Percentiles rank a stretch among this genome's conserved stretches.
phyloP scores from a whole-genome alignment of 345 rosid species.

The Camelina sativa region DNA sequence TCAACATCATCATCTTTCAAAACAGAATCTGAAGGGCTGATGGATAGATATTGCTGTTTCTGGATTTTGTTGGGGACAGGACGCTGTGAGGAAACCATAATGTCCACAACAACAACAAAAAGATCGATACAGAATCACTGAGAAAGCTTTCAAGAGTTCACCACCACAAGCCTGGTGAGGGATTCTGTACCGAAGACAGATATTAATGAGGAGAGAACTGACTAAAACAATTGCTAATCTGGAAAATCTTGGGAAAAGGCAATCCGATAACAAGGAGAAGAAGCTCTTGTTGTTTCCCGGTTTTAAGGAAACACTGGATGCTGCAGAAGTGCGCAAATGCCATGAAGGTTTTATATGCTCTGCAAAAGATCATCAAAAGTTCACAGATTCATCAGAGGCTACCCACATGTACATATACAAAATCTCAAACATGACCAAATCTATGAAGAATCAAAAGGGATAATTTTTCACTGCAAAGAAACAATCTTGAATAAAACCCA shows the following conservation, averaged over 20 bases:
- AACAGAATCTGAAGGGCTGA: slow-evolving; percentile 33
- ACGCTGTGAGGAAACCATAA: slow-evolving; percentile 44
- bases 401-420: background rate
- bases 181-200: slow-evolving; percentile 53
- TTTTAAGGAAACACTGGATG: slow-evolving; percentile 86
- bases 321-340: slow-evolving; percentile 66
- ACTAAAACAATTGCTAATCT: slow-evolving; percentile 56
- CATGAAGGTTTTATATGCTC: slow-evolving; percentile 82
- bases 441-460: background rate
- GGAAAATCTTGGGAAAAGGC: slow-evolving; percentile 73
- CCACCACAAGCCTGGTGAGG: slow-evolving; percentile 40
- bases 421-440: slow-evolving; percentile 3
- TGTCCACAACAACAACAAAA: background rate
- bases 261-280: slow-evolving; percentile 77
- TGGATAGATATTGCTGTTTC: slow-evolving; percentile 36
- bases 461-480: background rate
- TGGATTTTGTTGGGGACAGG: slow-evolving; percentile 32
- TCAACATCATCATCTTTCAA: slow-evolving; percentile 40
- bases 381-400: slow-evolving; percentile 22
- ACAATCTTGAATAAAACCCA: slow-evolving; percentile 13
- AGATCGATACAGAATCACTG: slow-evolving; percentile 31
- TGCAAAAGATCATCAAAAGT: slow-evolving; percentile 47
- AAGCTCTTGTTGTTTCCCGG: slow-evolving; percentile 86
- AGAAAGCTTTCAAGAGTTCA: slow-evolving; percentile 28
- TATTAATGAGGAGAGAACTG: slow-evolving; percentile 60